A percentile compares a stretch with the other conserved stretches of the same genome.
These are phyloP conservation scores for Schizochytrium sp. DNA, from an alignment of 108 stramenopile genomes.

Conservation along the genomic window DNA sequence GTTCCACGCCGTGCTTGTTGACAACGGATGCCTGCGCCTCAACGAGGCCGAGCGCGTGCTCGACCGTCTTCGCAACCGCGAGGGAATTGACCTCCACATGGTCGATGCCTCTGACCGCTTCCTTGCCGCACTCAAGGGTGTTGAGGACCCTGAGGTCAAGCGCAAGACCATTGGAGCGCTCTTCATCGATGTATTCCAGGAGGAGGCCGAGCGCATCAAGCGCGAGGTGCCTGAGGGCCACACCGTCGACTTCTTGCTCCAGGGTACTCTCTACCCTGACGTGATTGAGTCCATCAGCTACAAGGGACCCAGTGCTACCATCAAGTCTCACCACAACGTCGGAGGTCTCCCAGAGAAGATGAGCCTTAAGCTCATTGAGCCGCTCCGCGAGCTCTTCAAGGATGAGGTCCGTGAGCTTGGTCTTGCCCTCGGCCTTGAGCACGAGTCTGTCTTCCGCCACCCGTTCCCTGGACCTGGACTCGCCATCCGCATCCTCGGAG, in stretches of 20 bases:
- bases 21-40: slow-evolving; percentile 96
- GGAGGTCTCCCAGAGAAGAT: slow-evolving; percentile 93
- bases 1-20: slow-evolving; percentile 97
- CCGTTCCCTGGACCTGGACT: slow-evolving; percentile 99
- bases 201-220: slow-evolving; percentile 89
- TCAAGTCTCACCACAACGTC: slow-evolving; percentile 99
- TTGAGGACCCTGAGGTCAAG: slow-evolving; percentile 96
- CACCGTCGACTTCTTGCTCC: slow-evolving; percentile 82
- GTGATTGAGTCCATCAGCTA: slow-evolving; percentile 98
- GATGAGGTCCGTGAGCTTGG: slow-evolving; percentile 94
- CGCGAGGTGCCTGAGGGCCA: slow-evolving; percentile 72
- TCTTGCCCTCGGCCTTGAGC: slow-evolving; percentile 92
- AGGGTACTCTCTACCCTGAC: slow-evolving; percentile 98
- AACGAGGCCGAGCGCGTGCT: slow-evolving; percentile 90
- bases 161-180: slow-evolving; percentile 95
- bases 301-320: slow-evolving; percentile 98
- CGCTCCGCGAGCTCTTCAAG: slow-evolving; percentile 97
- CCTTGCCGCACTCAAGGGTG: slow-evolving; percentile 84
- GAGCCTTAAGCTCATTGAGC: slow-evolving; percentile 96
- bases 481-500: slow-evolving; percentile 94
- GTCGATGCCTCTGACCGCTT: slow-evolving; percentile 95
- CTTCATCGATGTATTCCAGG: slow-evolving; percentile 97
- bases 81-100: slow-evolving; percentile 90
- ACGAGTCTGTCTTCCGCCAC: slow-evolving; percentile 93
- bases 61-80: slow-evolving; percentile 87